Conservation (phyloP, 306 rosid species). For the Astragalus glycyphyllos region DNA sequence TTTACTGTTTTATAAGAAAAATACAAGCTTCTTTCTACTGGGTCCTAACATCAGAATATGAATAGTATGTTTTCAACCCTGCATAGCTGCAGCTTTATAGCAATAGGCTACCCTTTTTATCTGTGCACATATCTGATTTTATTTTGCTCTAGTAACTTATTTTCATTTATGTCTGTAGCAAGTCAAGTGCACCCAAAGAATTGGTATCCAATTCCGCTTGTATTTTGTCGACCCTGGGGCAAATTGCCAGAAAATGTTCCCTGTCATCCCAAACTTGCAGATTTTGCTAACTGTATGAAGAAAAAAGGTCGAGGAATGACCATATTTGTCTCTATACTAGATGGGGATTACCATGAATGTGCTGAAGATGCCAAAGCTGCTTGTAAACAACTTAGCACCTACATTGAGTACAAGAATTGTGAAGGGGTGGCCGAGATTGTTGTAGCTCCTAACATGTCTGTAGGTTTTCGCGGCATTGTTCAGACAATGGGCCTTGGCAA, state of each 20-base stretch:
- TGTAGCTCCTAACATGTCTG: conserved; percentile 94
- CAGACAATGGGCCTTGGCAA: conserved; percentile 99
- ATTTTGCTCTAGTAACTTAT: conserved; percentile 30
- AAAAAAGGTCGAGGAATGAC: conserved; percentile 99
- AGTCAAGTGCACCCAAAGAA: conserved; percentile 98
- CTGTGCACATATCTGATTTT: conserved; percentile 8
- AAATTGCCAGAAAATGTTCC: conserved; percentile 98
- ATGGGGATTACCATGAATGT: conserved; percentile 93
- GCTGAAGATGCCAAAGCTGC: conserved; percentile 96
- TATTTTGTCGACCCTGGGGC: conserved; percentile 99
- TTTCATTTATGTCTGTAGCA: conserved; percentile 60
- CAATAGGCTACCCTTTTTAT: background rate
- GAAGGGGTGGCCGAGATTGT: conserved; percentile 99
- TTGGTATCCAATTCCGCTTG: conserved; percentile 97
- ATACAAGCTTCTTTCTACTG: background rate
- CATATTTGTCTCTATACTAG: conserved; percentile 87
- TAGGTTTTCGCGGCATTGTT: conserved; percentile 91
- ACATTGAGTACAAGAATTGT: conserved; percentile 94
- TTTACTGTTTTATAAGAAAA: too few relatives aligned
- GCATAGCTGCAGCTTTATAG: background rate
- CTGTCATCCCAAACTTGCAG: conserved; percentile 99
- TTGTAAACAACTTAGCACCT: conserved; percentile 90
- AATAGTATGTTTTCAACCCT: background rate
- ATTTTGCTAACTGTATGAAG: conserved; percentile 98
- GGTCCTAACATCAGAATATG: background rate